Base-by-base conservation (phyloP, 805 yeast species). In the Monosporozyma servazzii region DNA sequence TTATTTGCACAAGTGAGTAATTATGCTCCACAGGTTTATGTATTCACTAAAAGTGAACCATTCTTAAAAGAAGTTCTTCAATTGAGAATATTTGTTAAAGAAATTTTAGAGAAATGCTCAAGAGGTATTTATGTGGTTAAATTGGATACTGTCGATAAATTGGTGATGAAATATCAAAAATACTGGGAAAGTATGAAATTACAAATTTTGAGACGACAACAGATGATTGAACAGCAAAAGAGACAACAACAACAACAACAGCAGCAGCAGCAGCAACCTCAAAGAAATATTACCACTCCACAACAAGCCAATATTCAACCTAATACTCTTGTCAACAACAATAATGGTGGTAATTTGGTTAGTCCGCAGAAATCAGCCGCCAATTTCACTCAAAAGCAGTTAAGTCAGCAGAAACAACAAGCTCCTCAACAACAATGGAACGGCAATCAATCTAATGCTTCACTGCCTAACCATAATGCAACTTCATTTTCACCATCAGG, bases 41-140 rank as follows among this genome's bases (percentile, higher is more conserved):
- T 84, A 53, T 73, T 87, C 54, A 85, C 95, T 1, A 81, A 83
- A 58, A 86, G 85, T 64, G 77, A 75, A 47, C 86, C 82, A 48
- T 90, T 87, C 9, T 84, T 95, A 1, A 81, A 80, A 60, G 78
- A 86, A 57, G 76, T 89, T 53, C 75, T 89, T 53, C 90, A 86
- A 63, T 79, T 86, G 75, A 82, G 88, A 67, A 76, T 81, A 54
- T 83, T 88, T 83, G 81, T 87, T 44, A 83, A 81, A 60, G 85
- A 83, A 62, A 85, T 88, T 54, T 69, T 83, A 57, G 93, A 87
- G 48, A 81, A 78, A 45, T 72, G 88, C 56, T 77, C 81, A 52
- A 74, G 79, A 55, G 84, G 84, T 4, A 72, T 76, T 21, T 88
- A 77, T 61, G 77, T 82, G 55, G 90, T 90, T 1, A 79, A 80